Base-by-base conservation (phyloP, 495 filamentous ascomycete genomes). In the Penicillium malachiteum region DNA sequence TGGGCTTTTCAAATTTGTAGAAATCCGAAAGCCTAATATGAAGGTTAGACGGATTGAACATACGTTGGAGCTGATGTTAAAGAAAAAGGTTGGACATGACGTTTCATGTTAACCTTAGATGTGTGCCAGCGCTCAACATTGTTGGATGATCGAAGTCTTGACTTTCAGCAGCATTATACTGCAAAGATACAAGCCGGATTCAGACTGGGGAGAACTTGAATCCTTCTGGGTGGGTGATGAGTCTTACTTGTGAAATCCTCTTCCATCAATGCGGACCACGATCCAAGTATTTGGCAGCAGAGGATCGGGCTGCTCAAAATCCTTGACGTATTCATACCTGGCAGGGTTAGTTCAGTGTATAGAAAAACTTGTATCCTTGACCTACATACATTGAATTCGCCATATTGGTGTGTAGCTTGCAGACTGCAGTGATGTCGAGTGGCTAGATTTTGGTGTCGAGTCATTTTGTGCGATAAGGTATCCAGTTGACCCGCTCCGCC, bases 271-370 rank as follows among this genome's bases (percentile, higher is more conserved):
- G 44, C 94, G 85, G 50, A 98, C 84, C 8, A 97, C 88, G 40
- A 97, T 86, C 89, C 90, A 98, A 9, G 93, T 97, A 58, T 92
- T 93, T 26, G 87, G 90, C 4, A 97, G 84, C 40, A 97, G 75
- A 26, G 71, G 71, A 64, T 95, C 89, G 5, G 82, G 71, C 68
- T 88, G 88, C 78, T 98, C 94, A 64, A 96, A 97, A 33, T 77
- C 68, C 64, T 89, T 89, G 58, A 97, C 94, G 68, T 97, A 97
- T 76, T 96, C 94, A 69, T 87, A 98, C 68, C 91, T 87, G 78
- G 40, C 13, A n/a, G 18, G 34, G 32, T n/a, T 34, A 43, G 34
- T 12, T 30, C 3, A 32, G 21, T 26, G 21, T 26, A 26, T 26
- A 26, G 21, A 12, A 16, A 34, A 38, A 45, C 10, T 45, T 9